Evolutionary conservation across 2,329 filamentous ascomycete species (phyloP).

Genomic region (Coniochaeta ligniaria): DNA sequence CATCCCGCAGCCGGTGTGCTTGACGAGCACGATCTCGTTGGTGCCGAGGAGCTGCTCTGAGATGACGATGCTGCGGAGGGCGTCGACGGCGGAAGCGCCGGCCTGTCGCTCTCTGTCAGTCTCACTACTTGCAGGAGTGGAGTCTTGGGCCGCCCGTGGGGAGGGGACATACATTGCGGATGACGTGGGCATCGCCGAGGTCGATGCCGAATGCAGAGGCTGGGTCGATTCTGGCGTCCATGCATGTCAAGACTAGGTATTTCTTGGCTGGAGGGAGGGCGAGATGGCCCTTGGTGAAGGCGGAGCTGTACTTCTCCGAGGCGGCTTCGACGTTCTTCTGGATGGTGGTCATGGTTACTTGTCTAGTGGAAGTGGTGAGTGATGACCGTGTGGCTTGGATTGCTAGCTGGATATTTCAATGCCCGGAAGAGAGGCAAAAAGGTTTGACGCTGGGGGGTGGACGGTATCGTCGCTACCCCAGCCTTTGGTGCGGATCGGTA

Average conservation of each 20-base stretch:
- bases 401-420: neutral
- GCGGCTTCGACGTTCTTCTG: slow-evolving; percentile 19
- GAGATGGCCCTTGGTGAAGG: slow-evolving; percentile 60
- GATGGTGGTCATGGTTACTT: slow-evolving; percentile 12
- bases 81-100: slow-evolving; percentile 59
- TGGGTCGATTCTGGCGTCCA: slow-evolving; percentile 71
- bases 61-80: slow-evolving; percentile 67
- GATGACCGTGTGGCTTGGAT: neutral
- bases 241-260: slow-evolving; percentile 68
- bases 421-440: neutral
- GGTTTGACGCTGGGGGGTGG: neutral
- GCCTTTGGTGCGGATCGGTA: neutral
- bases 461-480: neutral
- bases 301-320: slow-evolving; percentile 17
- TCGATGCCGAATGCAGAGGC: slow-evolving; percentile 61
- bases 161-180: slow-evolving; percentile 48
- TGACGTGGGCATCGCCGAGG: slow-evolving; percentile 71
- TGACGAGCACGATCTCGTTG: slow-evolving; percentile 65
- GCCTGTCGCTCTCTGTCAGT: slow-evolving; percentile 28
- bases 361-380: neutral
- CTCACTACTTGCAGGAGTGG: neutral
- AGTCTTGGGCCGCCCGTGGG: neutral
- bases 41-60: slow-evolving; percentile 75
- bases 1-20: slow-evolving; percentile 74
- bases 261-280: slow-evolving; percentile 63